phyloP scores from a whole-genome alignment of 1,284 basidiomycete genomes.

The Naganishia cerealis region DNA sequence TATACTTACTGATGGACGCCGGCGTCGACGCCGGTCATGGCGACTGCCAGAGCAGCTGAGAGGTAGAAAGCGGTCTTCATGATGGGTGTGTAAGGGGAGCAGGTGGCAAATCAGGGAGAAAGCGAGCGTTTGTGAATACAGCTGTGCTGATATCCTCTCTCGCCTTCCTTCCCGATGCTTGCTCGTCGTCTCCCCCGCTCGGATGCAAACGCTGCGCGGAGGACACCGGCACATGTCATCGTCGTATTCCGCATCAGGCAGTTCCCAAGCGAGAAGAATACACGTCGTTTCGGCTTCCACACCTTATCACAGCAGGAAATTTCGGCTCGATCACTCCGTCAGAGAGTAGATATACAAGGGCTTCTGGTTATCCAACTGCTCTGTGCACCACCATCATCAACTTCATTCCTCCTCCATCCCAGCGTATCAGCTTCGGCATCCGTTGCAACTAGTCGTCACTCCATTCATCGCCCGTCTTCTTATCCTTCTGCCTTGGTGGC shows the following conservation, averaged over 20 bases:
- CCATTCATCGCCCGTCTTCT: conserved; percentile 14
- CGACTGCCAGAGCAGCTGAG: conserved; percentile 33
- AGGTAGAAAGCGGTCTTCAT: conserved; percentile 34
- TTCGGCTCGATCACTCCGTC: background rate
- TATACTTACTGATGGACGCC: conserved; percentile 34
- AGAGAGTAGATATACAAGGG: background rate
- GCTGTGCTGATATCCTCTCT: background rate
- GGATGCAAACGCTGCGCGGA: conserved; percentile 4
- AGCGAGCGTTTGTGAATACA: background rate
- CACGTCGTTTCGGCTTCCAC: background rate
- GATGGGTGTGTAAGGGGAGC: conserved; percentile 8
- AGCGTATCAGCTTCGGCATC: background rate
- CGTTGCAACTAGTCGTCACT: background rate
- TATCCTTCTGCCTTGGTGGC: conserved; percentile 5
- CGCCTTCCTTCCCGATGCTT: conserved; percentile 8
- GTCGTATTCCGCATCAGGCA: conserved; percentile 11
- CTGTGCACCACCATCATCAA: background rate
- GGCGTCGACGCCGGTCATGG: conserved; percentile 33
- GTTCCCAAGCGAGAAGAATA: background rate
- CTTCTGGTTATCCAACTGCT: background rate
- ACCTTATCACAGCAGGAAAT: background rate
- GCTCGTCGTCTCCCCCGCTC: conserved; percentile 8
- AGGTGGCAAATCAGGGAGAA: background rate
- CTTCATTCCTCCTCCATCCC: background rate
- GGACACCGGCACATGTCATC: background rate